Evolutionary conservation across 192 early-diverging fungal species (phyloP).

Genomic region (Geosiphon pyriformis): DNA sequence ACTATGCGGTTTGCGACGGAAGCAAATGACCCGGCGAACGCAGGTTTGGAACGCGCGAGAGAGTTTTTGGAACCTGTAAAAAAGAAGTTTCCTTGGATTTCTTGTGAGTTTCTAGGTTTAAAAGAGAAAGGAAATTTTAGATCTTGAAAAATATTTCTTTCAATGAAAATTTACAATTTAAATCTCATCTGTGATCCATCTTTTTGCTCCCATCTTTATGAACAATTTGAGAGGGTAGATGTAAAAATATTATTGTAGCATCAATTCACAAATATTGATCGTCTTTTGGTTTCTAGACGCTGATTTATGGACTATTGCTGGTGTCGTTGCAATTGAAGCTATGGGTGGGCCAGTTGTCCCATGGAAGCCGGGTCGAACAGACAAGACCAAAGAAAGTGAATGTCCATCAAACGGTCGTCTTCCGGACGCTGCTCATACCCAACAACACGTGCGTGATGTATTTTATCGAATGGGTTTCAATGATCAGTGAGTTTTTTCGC

Average conservation of each 20-base stretch:
- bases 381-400: conserved; percentile 42
- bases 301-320: conserved; percentile 74
- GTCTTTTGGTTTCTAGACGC: conserved; percentile 38
- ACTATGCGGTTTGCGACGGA: conserved; percentile 61
- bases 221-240: no score
- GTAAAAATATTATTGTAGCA: not conserved
- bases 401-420: conserved; percentile 64
- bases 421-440: conserved; percentile 56
- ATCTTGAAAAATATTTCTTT: not conserved
- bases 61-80: conserved; percentile 59
- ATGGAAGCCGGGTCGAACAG: conserved; percentile 59
- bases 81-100: conserved; percentile 52
- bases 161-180: no score
- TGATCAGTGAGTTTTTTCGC: conserved; percentile 24
- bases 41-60: conserved; percentile 46
- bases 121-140: not conserved
- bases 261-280: not conserved
- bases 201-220: no score
- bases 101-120: conserved; percentile 27
- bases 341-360: conserved; percentile 65
- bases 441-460: conserved; percentile 51
- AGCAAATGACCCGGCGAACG: conserved; percentile 61
- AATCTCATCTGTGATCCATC: no score
- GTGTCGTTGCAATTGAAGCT: conserved; percentile 58
- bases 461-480: conserved; percentile 70